Base-by-base conservation (phyloP, 805 yeast species). In the Suhomyces xylopsoci region DNA sequence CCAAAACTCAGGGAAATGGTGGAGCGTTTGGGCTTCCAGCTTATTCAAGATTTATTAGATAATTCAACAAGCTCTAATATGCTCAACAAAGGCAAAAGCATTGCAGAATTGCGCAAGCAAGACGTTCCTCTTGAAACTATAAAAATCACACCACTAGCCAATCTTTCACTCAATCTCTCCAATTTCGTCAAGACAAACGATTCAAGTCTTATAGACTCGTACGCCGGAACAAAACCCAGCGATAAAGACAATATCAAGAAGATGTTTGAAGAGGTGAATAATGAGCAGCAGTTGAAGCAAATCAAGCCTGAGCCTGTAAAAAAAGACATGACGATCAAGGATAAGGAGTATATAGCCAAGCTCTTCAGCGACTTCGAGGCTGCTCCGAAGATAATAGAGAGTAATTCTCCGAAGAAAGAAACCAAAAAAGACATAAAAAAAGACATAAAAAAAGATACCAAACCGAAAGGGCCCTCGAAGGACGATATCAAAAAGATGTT, bases 91-190 rank as follows among this genome's bases (percentile, higher is more conserved):
- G 62, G 62, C 7, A 53, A 57, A 17, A 47, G 55, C 9, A 47
- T 61, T 42, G 56, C 58, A 28, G 66, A 65, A 22, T 45, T 67
- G n/a, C 58, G 59, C 26, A 55, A 48, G 7, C 48, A 50, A 22
- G 52, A 47, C 5, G 46, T 26, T 5, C 55, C 32, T 7, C 51
- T 58, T 7, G 54, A 57, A 28, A 57, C 56, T 12, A 57, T 70
- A 5, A 65, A 62, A 10, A 66, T 70, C 4, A 60, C 65, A 6
- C 86, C 88, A 0, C 62, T 84, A 41, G 66, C 72, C 1, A 77
- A 80, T 53, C 68, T 85, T 53, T 79, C 81, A 22, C 64, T 87
- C 54, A 72, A 77, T 0, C 66, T 86, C 2, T 74, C 85, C 3
- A 81, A 80, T 51, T 83, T 87, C 62, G 82, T 80, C 40, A 70